A percentile compares a stretch with the other conserved stretches of the same genome.
These are phyloP conservation scores for Huntiella savannae DNA, from an alignment of 2,329 filamentous ascomycete genomes.

Conservation along the genomic window DNA sequence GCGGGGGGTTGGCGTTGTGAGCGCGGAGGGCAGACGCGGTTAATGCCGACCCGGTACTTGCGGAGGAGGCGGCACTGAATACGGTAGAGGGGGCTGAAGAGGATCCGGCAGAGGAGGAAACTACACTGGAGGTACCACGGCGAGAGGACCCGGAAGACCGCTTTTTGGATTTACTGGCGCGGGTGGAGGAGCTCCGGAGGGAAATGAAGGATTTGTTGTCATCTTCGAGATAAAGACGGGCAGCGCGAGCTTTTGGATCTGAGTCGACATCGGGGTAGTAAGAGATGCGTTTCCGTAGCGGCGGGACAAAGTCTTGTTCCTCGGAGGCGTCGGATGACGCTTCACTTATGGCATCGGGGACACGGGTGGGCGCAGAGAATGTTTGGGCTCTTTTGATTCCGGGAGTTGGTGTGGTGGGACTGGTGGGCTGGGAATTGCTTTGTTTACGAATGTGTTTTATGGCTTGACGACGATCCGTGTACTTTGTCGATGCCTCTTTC, in stretches of 20 bases:
- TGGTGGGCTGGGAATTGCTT: slow-evolving; percentile 20
- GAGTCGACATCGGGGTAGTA: slow-evolving; percentile 17
- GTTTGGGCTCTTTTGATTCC: slow-evolving; percentile 14
- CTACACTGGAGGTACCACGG: slow-evolving; percentile 12
- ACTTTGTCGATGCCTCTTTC: slow-evolving; percentile 77
- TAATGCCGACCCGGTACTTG: slow-evolving; percentile 20
- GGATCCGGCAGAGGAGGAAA: not conserved
- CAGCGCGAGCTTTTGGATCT: slow-evolving; percentile 8
- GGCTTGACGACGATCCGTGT: slow-evolving; percentile 71
- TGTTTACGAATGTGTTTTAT: slow-evolving; percentile 48
- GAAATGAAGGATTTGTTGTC: slow-evolving; percentile 21
- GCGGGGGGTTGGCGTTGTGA: slow-evolving; percentile 22
- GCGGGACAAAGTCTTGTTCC: slow-evolving; percentile 11
- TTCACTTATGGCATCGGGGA: slow-evolving; percentile 9
- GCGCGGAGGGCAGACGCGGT: slow-evolving; percentile 34
- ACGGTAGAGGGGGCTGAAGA: slow-evolving; percentile 6
- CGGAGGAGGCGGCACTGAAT: slow-evolving; percentile 12
- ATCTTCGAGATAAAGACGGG: slow-evolving; percentile 17
- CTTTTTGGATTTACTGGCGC: slow-evolving; percentile 10
- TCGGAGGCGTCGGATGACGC: slow-evolving; percentile 12
- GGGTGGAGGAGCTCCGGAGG: slow-evolving; percentile 17
- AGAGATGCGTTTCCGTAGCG: slow-evolving; percentile 12
- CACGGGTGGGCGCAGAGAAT: slow-evolving; percentile 12
- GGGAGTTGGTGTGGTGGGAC: not conserved
- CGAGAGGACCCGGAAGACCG: slow-evolving; percentile 8